phyloP scores from a whole-genome alignment of 192 early-diverging fungal genomes.

The Podochytrium sp. region DNA sequence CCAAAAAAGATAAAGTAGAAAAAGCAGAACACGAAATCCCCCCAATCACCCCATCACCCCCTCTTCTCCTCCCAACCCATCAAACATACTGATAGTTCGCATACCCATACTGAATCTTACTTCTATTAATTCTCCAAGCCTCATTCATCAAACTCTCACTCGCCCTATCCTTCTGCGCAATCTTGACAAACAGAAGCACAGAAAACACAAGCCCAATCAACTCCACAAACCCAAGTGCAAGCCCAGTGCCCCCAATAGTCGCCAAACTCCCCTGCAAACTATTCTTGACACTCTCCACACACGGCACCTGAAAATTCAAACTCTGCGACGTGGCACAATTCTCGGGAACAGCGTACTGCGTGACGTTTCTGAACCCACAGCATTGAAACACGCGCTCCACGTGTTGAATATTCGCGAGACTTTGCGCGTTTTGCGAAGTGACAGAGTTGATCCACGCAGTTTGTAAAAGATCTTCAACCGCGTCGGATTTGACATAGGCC shows the following conservation, averaged over 20 bases:
- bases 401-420: constrained; percentile 17
- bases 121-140: constrained; percentile 61
- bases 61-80: too few relatives aligned
- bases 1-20: not conserved
- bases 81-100: constrained; percentile 61
- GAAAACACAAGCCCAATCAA: constrained; percentile 52
- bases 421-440: not conserved
- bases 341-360: constrained; percentile 35
- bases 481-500: constrained; percentile 53
- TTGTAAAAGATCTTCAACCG: constrained; percentile 67
- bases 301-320: constrained; percentile 22
- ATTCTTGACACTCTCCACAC: constrained; percentile 32
- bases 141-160: constrained; percentile 52
- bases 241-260: constrained; percentile 56
- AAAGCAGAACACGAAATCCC: not conserved
- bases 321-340: constrained; percentile 33
- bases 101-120: constrained; percentile 60
- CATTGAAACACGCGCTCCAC: constrained; percentile 42
- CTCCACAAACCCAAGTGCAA: constrained; percentile 59
- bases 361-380: constrained; percentile 49
- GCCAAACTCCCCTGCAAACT: constrained; percentile 39
- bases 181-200: constrained; percentile 55
- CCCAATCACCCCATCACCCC: too few relatives aligned
- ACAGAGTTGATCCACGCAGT: constrained; percentile 75
- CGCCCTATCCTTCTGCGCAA: constrained; percentile 51